Conservation (phyloP, 2,329 filamentous ascomycete genomes). For the Pseudogymnoascus sp. region DNA sequence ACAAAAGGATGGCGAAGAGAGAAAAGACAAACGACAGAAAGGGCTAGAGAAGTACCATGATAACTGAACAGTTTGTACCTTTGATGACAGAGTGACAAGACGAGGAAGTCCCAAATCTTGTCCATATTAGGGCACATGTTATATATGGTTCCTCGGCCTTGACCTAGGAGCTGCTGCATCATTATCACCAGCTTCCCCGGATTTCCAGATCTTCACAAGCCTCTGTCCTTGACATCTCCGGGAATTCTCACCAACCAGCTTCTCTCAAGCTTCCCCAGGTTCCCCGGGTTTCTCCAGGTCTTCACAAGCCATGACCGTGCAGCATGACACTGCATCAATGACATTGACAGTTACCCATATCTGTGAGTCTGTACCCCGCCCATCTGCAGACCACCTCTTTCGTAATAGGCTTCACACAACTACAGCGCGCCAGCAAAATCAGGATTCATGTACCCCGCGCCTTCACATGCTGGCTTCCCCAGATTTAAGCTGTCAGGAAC, state of each 20-base stretch:
- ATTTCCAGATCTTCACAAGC: neutral
- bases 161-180: neutral
- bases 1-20: neutral
- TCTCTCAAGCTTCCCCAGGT: neutral
- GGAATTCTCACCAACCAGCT: neutral
- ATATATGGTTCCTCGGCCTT: neutral
- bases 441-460: neutral
- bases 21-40: neutral
- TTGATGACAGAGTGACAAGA: neutral
- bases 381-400: neutral
- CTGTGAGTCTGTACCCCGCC: neutral
- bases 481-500: neutral
- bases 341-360: neutral
- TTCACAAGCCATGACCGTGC: neutral
- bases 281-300: neutral
- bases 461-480: neutral
- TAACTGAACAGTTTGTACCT: neutral
- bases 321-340: neutral
- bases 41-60: neutral
- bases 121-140: neutral
- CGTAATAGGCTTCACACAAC: neutral
- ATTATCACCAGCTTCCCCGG: neutral
- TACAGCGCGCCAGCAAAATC: neutral
- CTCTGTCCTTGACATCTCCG: neutral
- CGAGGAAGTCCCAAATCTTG: neutral